Evolutionary conservation across 169 alveolate genomes (phyloP), one percentile per base, ranked within the genome.

Genomic region (Plasmodium blacklocki): DNA sequence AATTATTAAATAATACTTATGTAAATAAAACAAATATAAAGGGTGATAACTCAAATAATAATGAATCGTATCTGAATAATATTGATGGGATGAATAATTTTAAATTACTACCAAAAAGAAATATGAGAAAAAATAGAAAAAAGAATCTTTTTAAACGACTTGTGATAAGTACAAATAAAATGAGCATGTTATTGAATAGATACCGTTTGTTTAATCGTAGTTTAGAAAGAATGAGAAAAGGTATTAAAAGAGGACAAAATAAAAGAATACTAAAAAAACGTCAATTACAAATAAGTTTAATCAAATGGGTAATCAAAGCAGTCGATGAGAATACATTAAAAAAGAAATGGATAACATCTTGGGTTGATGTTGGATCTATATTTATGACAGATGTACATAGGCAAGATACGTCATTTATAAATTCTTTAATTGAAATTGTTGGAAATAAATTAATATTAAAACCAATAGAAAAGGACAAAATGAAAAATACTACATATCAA

Each of bases 351-450:
- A 70, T 67, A 63, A 83, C 91, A 6, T 70, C 86, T 1, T 83
- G 91, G 91, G 74, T 83, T 26, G 91, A 83, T 52, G 74, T 83
- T 58, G 91, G 91, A 54, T 83, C 91, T 14, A 71, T 83, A 54
- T 83, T 83, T 62, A 71, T 83, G 26, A 58, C 91, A 29, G 86
- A 83, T 52, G 58, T 73, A 19, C 50, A 70, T 49, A 83, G 47
- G 14, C 49, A 58, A 29, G 85, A 71, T 59, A 12, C 39, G 2
- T 58, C 91, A 19, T 83, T 67, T 63, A 83, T 83, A 26, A 83
- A 83, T 58, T 70, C 91, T 4, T 50, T 83, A 56, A 83, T 83
- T 29, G 91, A 83, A 68, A 43, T 83, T 83, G 66, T 43, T 9
- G 91, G 74, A 2, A 83, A 83, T 63, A 83, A 83, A 45, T 45